phyloP scores from a whole-genome alignment of 371 early-diverging fungal species.

The Syncephalastrum monosporum region DNA sequence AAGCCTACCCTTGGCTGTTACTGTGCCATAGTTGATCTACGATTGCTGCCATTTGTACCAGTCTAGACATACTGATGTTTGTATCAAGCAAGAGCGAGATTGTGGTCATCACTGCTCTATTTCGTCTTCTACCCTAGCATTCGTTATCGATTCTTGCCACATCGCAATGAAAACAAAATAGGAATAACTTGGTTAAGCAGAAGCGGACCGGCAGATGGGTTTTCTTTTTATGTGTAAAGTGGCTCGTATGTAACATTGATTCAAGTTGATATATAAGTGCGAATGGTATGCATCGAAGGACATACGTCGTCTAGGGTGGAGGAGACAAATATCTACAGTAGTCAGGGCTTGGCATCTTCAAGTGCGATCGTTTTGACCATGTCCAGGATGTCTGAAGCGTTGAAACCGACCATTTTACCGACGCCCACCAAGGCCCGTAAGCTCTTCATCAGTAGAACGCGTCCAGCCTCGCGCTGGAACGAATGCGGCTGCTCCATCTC shows the following conservation, averaged over 20 bases:
- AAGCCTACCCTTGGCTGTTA: conserved; percentile 1
- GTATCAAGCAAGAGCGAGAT: conserved; percentile 6
- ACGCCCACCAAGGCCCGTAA: conserved; percentile 38
- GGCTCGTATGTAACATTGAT: neutral
- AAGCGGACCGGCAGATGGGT: no score
- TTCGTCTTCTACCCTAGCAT: no score
- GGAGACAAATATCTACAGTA: neutral
- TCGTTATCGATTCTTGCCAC: no score
- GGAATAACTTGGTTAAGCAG: no score
- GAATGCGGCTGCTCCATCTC: conserved; percentile 1
- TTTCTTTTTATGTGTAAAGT: no score
- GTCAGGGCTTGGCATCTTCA: conserved; percentile 6
- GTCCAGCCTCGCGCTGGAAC: conserved; percentile 24
- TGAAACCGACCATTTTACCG: conserved; percentile 35
- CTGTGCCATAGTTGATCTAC: conserved; percentile 1
- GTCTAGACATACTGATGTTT: neutral
- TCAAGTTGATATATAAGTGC: no score
- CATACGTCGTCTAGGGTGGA: no score
- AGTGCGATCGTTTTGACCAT: conserved; percentile 38
- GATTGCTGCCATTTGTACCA: neutral
- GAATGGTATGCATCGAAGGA: no score
- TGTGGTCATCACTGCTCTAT: no score
- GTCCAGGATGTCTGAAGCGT: conserved; percentile 31
- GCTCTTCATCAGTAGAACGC: conserved; percentile 36
- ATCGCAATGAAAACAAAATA: no score